Conservation (phyloP, 805 yeast genomes). For the Lipomyces yamadae region DNA sequence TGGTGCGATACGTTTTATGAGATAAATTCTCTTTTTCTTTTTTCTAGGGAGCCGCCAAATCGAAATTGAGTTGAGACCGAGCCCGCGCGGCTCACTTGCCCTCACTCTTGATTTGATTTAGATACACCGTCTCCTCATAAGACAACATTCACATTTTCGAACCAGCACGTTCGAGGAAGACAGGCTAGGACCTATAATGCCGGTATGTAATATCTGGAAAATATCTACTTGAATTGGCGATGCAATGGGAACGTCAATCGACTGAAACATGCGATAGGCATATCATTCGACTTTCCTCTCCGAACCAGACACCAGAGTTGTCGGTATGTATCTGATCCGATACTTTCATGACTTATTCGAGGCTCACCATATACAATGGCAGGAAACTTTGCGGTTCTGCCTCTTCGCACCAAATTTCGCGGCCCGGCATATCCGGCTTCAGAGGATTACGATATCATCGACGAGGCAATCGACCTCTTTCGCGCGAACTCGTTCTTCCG, state of each 20-base stretch:
- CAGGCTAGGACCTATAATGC: constrained; percentile 4
- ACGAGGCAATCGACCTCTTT: constrained; percentile 87
- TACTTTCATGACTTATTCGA: not conserved
- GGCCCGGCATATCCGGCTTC: constrained; percentile 89
- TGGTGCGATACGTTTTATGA: not conserved
- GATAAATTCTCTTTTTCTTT: no score
- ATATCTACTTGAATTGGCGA: not conserved
- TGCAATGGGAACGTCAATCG: not conserved
- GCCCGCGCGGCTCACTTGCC: no score
- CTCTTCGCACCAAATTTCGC: constrained; percentile 79
- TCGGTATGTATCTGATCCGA: constrained; percentile 30
- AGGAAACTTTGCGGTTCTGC: constrained; percentile 78
- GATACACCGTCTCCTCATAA: no score
- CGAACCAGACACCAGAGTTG: constrained; percentile 42
- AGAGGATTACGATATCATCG: constrained; percentile 82
- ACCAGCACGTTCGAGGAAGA: not conserved
- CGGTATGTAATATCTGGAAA: constrained; percentile 17
- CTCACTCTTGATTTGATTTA: no score
- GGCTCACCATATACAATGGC: constrained; percentile 45
- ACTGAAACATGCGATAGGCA: constrained; percentile 39
- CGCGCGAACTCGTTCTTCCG: constrained; percentile 96
- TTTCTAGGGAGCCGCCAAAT: no score
- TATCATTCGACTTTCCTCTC: constrained; percentile 47
- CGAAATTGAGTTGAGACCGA: no score
- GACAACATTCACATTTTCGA: no score